Base-by-base conservation (phyloP, 2,329 filamentous ascomycete genomes). In the Talaromyces sp. region DNA sequence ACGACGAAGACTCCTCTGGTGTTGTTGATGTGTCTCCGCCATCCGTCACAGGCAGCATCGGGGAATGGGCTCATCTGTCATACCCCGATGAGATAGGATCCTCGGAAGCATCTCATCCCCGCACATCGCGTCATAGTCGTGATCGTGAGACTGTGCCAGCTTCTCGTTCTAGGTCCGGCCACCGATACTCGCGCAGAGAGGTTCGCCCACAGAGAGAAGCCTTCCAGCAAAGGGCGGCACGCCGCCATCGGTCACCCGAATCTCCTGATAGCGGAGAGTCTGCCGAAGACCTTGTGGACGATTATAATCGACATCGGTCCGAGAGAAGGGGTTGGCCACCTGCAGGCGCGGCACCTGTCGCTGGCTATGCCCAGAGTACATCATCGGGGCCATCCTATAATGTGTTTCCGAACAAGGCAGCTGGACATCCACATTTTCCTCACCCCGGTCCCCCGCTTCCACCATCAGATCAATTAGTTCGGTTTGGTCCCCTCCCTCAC, bases 231-330 rank as follows among this genome's bases (percentile, higher is more conserved):
- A 75, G 71, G 58, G 10, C 48, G n/a, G 71, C 69, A 61, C 77
- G 68, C 63, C 76, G 67, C 67, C 75, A 72, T 63, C 77, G 73
- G 73, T 77, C 70, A 59, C 80, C 81, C 63, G 77, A 77, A 62
- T 78, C 80, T 63, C 77, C 83, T 57, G 82, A 84, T 77, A 88
- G 81, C 70, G 79, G 82, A 77, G 87, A 88, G 70, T 81, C 81
- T 36, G 79, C 78, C 19, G 84, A 89, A 22, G 84, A 89, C n/a
- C 86, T 81, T 68, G 73, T 76, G 62, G 62, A 71, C 66, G 65
- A 77, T 73, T 77, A 80, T 76, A 73, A 72, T 61, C 73, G 67
- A 51, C 63, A 65, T 15, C 66, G 70, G 53, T 70, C 67, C 22
- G 73, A 72, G 5, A 66, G 68, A 37, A 67, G 67, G 45, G 62